A percentile compares a stretch with the other conserved stretches of the same genome.
Conservation (phyloP, 352 stramenopile species). For the Phytophthora agathidicida region DNA sequence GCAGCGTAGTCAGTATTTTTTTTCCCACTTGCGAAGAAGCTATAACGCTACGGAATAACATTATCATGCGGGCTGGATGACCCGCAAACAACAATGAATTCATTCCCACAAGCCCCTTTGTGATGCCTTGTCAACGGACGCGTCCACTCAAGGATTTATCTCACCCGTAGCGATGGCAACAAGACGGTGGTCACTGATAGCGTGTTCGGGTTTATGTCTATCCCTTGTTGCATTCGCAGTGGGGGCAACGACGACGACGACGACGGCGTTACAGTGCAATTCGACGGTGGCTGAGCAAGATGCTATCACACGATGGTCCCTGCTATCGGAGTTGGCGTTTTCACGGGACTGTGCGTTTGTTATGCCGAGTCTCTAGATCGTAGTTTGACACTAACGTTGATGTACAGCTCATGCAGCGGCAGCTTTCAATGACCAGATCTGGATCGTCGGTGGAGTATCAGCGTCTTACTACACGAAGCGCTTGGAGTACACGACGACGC, state of each 20-base stretch:
- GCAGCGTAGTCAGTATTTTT: conserved; percentile 3
- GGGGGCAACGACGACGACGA: not conserved
- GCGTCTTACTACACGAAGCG: conserved; percentile 77
- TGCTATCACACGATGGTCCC: conserved; percentile 54
- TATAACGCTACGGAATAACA: too few species aligned
- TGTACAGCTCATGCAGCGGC: conserved; percentile 64
- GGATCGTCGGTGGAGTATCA: conserved; percentile 79
- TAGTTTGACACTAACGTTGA: not conserved
- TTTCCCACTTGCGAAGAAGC: too few species aligned
- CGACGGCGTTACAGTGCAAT: conserved; percentile 52
- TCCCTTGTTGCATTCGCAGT: not conserved
- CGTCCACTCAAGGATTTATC: conserved; percentile 21
- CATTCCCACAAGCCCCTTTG: not conserved
- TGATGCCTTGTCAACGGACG: conserved; percentile 15
- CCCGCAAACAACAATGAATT: conserved; percentile 1
- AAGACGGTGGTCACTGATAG: conserved; percentile 1
- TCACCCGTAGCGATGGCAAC: conserved; percentile 8
- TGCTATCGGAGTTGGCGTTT: conserved; percentile 58
- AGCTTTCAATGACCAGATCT: conserved; percentile 66
- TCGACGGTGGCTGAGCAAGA: conserved; percentile 50
- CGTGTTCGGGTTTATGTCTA: not conserved
- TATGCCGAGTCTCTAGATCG: not conserved
- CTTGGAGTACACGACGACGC: conserved; percentile 67
- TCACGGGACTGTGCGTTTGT: conserved; percentile 67
- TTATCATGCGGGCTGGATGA: too few species aligned